phyloP scores from a whole-genome alignment of 1,139 yeast species.

The Pichia sp. region DNA sequence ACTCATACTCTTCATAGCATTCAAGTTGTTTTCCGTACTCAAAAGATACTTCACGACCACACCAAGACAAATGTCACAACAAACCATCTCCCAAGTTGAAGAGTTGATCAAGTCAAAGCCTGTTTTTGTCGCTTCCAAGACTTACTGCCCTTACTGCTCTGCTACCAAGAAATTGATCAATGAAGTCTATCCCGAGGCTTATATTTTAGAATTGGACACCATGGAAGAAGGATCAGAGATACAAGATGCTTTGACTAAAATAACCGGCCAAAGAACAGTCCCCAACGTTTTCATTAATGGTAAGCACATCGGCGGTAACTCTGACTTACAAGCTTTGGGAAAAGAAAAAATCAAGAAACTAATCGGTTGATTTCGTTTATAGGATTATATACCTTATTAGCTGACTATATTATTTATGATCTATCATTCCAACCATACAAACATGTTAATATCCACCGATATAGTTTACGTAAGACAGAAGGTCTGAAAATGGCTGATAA shows the following conservation, averaged over 20 bases:
- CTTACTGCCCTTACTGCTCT: slow-evolving; percentile 69
- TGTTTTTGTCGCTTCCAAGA: slow-evolving; percentile 82
- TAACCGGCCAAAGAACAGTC: slow-evolving; percentile 89
- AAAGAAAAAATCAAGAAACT: slow-evolving; percentile 17
- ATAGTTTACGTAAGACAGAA: not conserved
- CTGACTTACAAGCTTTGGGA: slow-evolving; percentile 61
- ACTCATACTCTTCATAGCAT: slow-evolving; percentile 14
- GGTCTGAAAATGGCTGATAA: not conserved
- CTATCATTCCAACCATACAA: no score
- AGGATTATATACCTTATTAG: not conserved
- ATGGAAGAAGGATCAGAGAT: slow-evolving; percentile 58
- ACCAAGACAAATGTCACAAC: slow-evolving; percentile 39
- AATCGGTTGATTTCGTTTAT: not conserved
- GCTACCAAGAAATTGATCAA: slow-evolving; percentile 58
- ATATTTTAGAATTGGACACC: slow-evolving; percentile 62
- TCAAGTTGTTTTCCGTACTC: slow-evolving; percentile 28
- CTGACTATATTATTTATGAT: no score
- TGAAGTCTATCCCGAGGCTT: slow-evolving; percentile 49
- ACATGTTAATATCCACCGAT: no score
- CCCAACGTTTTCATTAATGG: slow-evolving; percentile 90
- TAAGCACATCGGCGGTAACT: slow-evolving; percentile 91
- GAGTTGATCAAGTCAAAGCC: slow-evolving; percentile 61
- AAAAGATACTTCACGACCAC: slow-evolving; percentile 26
- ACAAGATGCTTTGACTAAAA: slow-evolving; percentile 70
- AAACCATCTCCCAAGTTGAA: slow-evolving; percentile 55